A percentile compares a stretch with the other conserved stretches of the same genome.
Evolutionary conservation across 2,329 filamentous ascomycete species (phyloP).

Genomic region (Claviceps sp.): DNA sequence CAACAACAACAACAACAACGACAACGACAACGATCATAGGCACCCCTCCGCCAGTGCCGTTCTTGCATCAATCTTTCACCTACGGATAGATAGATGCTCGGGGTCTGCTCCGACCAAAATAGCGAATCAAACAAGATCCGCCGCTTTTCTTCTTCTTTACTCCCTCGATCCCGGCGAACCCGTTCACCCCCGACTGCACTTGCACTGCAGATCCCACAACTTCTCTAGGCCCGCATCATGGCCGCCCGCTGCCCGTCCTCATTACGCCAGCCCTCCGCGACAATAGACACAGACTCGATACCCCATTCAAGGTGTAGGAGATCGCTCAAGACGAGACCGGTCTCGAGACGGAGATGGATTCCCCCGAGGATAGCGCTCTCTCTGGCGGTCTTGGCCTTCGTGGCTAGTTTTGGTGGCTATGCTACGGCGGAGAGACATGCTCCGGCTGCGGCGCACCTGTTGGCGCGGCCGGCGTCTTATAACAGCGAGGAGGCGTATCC

Average conservation of each 20-base stretch:
- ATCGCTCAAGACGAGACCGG: background rate
- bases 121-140: background rate
- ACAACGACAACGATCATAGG: no score
- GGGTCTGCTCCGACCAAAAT: background rate
- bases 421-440: background rate
- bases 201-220: background rate
- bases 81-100: background rate
- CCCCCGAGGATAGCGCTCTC: background rate
- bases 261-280: no score
- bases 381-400: background rate
- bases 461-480: background rate
- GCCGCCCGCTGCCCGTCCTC: background rate
- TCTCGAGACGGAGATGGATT: background rate
- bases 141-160: background rate
- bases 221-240: background rate
- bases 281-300: background rate
- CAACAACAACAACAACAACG: no score
- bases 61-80: no score
- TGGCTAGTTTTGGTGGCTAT: background rate
- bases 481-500: background rate
- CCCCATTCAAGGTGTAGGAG: background rate
- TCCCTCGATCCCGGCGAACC: no score
- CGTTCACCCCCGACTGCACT: no score
- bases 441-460: background rate
- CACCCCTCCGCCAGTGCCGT: no score